A percentile compares a stretch with the other conserved stretches of the same genome.
Evolutionary conservation across 768 basidiomycete species (phyloP).

Genomic region (Epithele typhae): DNA sequence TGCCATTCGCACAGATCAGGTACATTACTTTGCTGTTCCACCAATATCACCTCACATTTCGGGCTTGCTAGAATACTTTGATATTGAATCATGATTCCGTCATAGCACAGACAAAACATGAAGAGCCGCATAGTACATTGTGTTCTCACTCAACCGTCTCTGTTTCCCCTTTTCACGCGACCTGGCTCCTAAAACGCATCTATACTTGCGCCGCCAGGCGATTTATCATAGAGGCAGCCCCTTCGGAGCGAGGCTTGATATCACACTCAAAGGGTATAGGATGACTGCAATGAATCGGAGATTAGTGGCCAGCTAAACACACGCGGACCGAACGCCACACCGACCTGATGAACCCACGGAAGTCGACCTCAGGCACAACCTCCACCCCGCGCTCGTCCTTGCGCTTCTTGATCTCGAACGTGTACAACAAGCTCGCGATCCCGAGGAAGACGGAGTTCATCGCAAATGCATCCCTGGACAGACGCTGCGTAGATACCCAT

Average conservation of each 20-base stretch:
- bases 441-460: constrained; percentile 24
- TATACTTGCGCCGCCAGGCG: not conserved
- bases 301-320: no score
- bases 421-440: constrained; percentile 20
- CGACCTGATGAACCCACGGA: constrained; percentile 21
- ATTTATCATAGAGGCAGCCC: constrained; percentile 11
- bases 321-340: not conserved
- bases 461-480: constrained; percentile 27
- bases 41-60: no score
- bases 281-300: no score
- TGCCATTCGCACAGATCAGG: no score
- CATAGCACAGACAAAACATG: no score
- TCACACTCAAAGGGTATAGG: constrained; percentile 15
- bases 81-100: no score
- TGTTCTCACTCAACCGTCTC: no score
- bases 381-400: constrained; percentile 18
- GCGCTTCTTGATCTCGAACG: constrained; percentile 21
- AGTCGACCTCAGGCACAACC: constrained; percentile 21
- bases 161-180: no score
- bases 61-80: no score
- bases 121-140: no score
- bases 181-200: no score
- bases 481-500: constrained; percentile 14
- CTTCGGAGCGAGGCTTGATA: constrained; percentile 17
- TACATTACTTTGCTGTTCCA: no score